phyloP scores from a whole-genome alignment of 495 filamentous ascomycete species.

The Neurospora sublineolata region DNA sequence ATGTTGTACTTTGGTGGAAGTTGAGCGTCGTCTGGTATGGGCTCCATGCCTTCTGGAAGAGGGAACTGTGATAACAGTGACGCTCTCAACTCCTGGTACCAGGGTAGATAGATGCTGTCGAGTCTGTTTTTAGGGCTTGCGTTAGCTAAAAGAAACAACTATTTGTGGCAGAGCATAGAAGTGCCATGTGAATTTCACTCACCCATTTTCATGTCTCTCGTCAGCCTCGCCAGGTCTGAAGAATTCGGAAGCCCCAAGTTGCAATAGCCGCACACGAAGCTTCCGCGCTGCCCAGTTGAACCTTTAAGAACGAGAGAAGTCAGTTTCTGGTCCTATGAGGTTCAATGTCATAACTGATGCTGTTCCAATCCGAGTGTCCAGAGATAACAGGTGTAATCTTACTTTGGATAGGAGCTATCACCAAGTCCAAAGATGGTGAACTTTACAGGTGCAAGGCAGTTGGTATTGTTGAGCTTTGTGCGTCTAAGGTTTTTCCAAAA shows the following conservation, averaged over 20 bases:
- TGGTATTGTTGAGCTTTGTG: conserved; percentile 59
- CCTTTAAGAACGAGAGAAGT: conserved; percentile 26
- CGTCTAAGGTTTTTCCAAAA: conserved; percentile 82
- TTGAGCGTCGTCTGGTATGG: conserved; percentile 64
- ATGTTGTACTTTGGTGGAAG: conserved; percentile 76
- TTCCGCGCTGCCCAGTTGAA: conserved; percentile 92
- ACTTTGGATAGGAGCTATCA: conserved; percentile 90
- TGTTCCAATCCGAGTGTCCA: neutral
- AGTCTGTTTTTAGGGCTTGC: conserved; percentile 24
- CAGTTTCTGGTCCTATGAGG: neutral
- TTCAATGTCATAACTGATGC: neutral
- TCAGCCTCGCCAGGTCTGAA: conserved; percentile 76
- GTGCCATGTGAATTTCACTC: conserved; percentile 15
- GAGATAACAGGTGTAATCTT: conserved; percentile 6
- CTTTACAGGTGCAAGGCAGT: conserved; percentile 51
- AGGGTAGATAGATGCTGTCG: conserved; percentile 72
- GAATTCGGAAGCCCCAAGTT: conserved; percentile 73
- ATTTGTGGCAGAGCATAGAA: neutral
- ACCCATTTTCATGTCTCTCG: conserved; percentile 89
- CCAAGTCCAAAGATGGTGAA: conserved; percentile 87
- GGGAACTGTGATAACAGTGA: conserved; percentile 57
- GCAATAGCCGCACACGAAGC: conserved; percentile 70
- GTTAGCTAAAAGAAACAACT: neutral
- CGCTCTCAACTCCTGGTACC: conserved; percentile 55
- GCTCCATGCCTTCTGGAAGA: conserved; percentile 48